Percentiles rank a stretch among this genome's conserved stretches.
Evolutionary conservation across 2,329 filamentous ascomycete species (phyloP).

Genomic region (Reticulascus tulasneorum): DNA sequence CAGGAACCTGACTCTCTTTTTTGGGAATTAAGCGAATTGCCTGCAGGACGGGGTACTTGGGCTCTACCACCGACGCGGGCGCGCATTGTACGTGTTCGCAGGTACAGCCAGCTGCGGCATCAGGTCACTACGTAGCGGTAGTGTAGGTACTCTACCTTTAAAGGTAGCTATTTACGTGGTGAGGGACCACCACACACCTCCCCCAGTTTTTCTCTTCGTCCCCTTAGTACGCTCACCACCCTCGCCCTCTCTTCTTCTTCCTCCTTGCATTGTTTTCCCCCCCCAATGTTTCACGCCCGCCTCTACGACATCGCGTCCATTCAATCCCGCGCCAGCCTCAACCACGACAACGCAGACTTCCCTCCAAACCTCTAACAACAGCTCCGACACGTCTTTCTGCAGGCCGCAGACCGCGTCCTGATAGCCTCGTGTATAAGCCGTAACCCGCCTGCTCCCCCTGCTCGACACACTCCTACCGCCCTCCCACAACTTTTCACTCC

Average conservation of each 20-base stretch:
- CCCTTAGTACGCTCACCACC: constrained; percentile 15
- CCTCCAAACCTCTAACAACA: constrained; percentile 5
- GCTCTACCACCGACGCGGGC: no score
- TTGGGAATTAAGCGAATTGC: no score
- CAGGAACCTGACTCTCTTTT: constrained; percentile 15
- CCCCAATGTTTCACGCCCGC: constrained; percentile 15
- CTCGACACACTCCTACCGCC: constrained; percentile 11
- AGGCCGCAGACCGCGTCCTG: constrained; percentile 13
- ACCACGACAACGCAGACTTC: constrained; percentile 6
- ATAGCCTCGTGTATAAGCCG: constrained; percentile 14
- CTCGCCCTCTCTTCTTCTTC: constrained; percentile 25
- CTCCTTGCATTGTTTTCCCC: constrained; percentile 22
- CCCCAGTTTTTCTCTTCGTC: constrained; percentile 26
- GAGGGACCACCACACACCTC: no score
- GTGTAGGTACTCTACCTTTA: no score
- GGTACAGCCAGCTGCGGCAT: no score
- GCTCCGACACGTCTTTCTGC: constrained; percentile 12
- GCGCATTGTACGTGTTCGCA: no score
- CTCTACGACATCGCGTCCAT: constrained; percentile 7
- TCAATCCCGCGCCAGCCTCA: constrained; percentile 8
- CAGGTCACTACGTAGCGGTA: no score
- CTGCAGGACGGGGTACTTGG: no score
- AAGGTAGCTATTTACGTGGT: no score
- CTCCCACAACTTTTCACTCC: constrained; percentile 7
- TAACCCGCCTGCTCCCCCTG: constrained; percentile 10